Base-by-base conservation (phyloP, 2,329 filamentous ascomycete genomes). In the Corinectria fuckeliana region DNA sequence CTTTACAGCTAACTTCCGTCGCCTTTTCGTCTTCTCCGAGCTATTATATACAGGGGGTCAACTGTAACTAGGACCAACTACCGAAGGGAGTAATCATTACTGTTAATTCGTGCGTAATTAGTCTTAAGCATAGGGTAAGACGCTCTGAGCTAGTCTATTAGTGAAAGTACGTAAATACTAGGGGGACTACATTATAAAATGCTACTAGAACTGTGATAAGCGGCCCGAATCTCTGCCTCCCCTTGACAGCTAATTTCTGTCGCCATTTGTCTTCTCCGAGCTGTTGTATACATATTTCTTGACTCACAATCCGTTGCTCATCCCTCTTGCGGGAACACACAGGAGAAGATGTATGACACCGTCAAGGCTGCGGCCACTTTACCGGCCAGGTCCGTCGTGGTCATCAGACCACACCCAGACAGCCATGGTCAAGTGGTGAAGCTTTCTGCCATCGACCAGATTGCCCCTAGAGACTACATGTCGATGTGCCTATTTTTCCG, bases 391-490 rank as follows among this genome's bases (percentile, higher is more conserved):
- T 26, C 30, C 6, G 20, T 45, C 34, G 16, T 28, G 10, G 14
- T 45, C 18, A 41, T 60, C 9, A 25, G 34, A 3, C 53, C 57
- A 20, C 53, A 57, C 21, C 57, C 57, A 51, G 18, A 3, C 3
- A 28, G 28, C 0, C 20, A 57, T 16, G 45, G 47, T 7, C 32
- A 47, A 1, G 25, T 34, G 36, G 57, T 60, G 8, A 60, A 47
- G 28, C 26, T 60, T 0, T 60, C 57, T 14, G 57, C 30, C 2
- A 60, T 60, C 14, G 57, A 60, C 3, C 57, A 60, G 10, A 60
- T 60, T 13, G 57, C 57, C 3, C 57, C 57, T 1, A 50, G 57
- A 25, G 57, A 60, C 25, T 60, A 60, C n/a, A 60, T 60, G 2
- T 60, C 53, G 25, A 50, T 49, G 13, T 57, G 30, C 3, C 9